Base-by-base conservation (phyloP, 2,329 filamentous ascomycete genomes). In the Pseudopithomyces maydicus region DNA sequence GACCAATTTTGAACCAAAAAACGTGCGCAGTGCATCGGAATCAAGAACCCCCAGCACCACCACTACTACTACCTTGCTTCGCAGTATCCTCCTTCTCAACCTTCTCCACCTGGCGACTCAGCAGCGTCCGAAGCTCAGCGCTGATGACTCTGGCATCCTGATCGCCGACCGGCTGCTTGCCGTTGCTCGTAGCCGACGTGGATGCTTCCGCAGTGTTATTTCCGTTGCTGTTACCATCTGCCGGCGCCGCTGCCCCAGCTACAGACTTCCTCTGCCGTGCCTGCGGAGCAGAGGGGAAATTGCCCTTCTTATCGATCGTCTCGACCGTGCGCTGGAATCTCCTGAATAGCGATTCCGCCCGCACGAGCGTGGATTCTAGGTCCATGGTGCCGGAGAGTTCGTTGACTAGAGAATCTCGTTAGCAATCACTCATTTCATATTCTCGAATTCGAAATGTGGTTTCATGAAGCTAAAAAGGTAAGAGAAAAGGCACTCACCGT, bases 351-450 rank as follows among this genome's bases (percentile, higher is more conserved):
- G 88, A 85, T 77, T 99, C 95, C 11, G 95, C 95, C 32, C 93
- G 87, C 57, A 96, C 87, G 17, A 98, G 85, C 0, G 92, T 96
- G 0, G 89, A 89, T 51, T 92, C 85, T 0, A 99, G 85, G 65
- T 99, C 95, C 71, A 99, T 98, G 1, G 90, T 96, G 62, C 90
- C 90, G 5, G 92, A 96, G 1, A 99, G 85, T 74, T 99, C 95
- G 72, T 99, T 99, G 68, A 99, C 92, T 95, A 52, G 19, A 6
- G n/a, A n/a, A n/a, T 6, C n/a, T 10, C 8, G 17, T 41, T 41
- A 41, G 38, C 10, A 41, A n/a, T n/a, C n/a, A n/a, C n/a, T n/a
- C n/a, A n/a, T n/a, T n/a, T n/a, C 14, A 8, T 38, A 38, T 38
- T n/a, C n/a, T n/a, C n/a, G n/a, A n/a, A n/a, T n/a, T n/a, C n/a